These are phyloP conservation scores for Monilinia aucupariae DNA, from an alignment of 2,329 filamentous ascomycete species.

Conservation along the genomic window DNA sequence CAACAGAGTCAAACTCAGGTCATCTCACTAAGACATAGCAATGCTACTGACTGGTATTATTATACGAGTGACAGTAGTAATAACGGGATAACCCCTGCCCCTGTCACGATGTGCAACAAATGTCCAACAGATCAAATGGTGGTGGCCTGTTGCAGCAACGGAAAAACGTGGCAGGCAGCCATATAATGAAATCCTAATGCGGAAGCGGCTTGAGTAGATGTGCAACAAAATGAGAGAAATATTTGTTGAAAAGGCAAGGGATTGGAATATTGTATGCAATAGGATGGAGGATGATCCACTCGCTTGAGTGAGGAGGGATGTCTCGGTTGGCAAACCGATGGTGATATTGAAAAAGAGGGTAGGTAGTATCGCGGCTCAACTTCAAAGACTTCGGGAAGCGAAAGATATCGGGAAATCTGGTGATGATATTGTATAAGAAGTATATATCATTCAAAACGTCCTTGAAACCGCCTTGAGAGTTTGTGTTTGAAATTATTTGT, in stretches of 20 bases:
- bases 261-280: background rate
- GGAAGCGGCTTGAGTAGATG: conserved; percentile 11
- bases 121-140: background rate
- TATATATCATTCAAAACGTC: background rate
- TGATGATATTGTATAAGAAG: background rate
- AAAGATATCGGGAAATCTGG: background rate
- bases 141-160: background rate
- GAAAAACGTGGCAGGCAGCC: background rate
- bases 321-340: no score
- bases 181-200: background rate
- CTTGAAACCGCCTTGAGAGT: background rate
- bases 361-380: background rate
- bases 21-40: background rate
- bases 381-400: background rate
- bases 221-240: conserved; percentile 4
- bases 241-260: background rate
- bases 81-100: conserved; percentile 1
- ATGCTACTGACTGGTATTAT: background rate
- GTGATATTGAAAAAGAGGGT: background rate
- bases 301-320: conserved; percentile 1
- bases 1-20: background rate
- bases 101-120: conserved; percentile 12
- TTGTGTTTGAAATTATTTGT: background rate
- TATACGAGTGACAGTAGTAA: background rate
- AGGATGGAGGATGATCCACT: background rate